Evolutionary conservation across 306 rosid species (phyloP).

Genomic region (Prinsepia uniflora): DNA sequence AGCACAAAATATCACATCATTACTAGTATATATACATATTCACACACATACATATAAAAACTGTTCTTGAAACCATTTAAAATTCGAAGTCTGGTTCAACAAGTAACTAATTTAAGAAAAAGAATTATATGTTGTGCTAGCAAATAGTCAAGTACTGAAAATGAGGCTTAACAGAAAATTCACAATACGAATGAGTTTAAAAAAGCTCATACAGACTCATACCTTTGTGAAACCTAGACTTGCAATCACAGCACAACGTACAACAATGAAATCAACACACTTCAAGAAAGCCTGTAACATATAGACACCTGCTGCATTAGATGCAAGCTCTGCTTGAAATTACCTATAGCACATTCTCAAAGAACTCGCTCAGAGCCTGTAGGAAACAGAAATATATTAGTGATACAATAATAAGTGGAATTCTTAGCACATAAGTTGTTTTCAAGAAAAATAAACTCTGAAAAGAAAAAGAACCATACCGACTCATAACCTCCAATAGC

Average conservation of each 20-base stretch:
- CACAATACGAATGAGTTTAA: constrained; percentile 2
- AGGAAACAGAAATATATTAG: constrained; percentile 31
- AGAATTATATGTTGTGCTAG: background rate
- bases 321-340: constrained; percentile 12
- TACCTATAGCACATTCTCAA: constrained; percentile 85
- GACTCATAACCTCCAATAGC: constrained; percentile 90
- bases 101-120: constrained; percentile 10
- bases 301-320: constrained; percentile 23
- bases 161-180: background rate
- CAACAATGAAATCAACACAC: constrained; percentile 77
- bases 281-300: constrained; percentile 83
- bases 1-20: constrained; percentile 17
- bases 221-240: constrained; percentile 99
- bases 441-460: background rate
- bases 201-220: constrained; percentile 16
- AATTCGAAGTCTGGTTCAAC: background rate
- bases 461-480: constrained; percentile 41
- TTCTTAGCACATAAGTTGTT: constrained; percentile 6
- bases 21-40: background rate
- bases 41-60: background rate
- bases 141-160: background rate
- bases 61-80: constrained; percentile 10
- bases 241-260: constrained; percentile 95
- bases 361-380: constrained; percentile 89
- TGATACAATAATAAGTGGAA: constrained; percentile 15